Conservation (phyloP, 208 protist species). For the Leishmania arabica region DNA sequence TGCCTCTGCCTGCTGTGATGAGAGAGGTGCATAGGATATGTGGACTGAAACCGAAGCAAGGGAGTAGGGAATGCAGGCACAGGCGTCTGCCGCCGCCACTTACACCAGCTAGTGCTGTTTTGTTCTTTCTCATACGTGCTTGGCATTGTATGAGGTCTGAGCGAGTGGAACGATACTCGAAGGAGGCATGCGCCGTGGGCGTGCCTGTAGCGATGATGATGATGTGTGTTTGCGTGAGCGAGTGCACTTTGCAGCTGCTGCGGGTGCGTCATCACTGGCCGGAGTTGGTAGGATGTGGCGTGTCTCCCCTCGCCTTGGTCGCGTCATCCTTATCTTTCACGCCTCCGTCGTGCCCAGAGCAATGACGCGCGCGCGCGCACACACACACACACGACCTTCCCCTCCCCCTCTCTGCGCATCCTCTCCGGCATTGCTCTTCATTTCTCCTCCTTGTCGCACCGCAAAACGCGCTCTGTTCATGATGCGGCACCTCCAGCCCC, state of each 20-base stretch:
- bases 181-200: background rate
- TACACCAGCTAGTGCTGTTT: background rate
- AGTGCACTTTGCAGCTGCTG: background rate
- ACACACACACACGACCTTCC: background rate
- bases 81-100: background rate
- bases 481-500: background rate
- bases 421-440: slow-evolving; percentile 5
- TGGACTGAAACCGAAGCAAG: background rate
- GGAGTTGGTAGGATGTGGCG: background rate
- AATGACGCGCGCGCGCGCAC: background rate
- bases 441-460: background rate
- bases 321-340: background rate
- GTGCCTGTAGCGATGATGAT: background rate
- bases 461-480: background rate
- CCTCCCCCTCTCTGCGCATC: background rate
- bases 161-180: background rate
- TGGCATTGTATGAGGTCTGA: background rate
- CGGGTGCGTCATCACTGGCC: background rate
- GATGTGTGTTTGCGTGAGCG: background rate
- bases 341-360: background rate
- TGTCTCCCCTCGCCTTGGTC: background rate
- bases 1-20: background rate
- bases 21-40: background rate
- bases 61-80: background rate
- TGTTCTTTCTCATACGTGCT: background rate